Evolutionary conservation across 495 filamentous ascomycete genomes (phyloP), one percentile per base, ranked within the genome.

Genomic region (Tuber borchii): DNA sequence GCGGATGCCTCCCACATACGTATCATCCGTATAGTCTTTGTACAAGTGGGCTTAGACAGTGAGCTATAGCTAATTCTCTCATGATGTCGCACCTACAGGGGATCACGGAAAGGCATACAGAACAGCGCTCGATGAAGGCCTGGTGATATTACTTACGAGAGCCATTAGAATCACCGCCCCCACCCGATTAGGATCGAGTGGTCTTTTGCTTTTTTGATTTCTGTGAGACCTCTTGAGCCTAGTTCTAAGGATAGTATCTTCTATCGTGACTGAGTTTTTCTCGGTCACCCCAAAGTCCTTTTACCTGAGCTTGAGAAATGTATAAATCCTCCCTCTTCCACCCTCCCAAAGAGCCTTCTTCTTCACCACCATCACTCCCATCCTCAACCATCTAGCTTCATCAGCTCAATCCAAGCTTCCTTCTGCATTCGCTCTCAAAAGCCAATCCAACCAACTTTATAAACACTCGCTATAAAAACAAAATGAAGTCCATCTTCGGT

Each of bases 401-500:
- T 31, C 26, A 65, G 34, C 26, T 65, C 56, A 4, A 34, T 26
- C 26, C 10, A 34, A 65, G 56, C 56, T 4, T 0, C 26, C 56
- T 19, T 65, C 26, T 17, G 5, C 56, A 34, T 65, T 65, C 26
- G 4, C 56, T 34, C 17, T 34, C 56, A 34, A 65, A 17, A 65
- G 5, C 26, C 56, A 34, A 65, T 8, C 17, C 56, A 65, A 34
- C 56, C 56, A 34, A 65, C 56, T 65, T 65, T 34, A 65, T 34
- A 65, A 17, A 14, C 56, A 34, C 56, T 65, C 56, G 56, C 56
- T 34, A 65, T 31, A 31, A 65, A 34, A 34, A 19, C 56, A 65
- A 65, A 65, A 65, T 65, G 56, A 65, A 34, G 56, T 22, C 78
- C n/a, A 46, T 79, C 14, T 22, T 80, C 26, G 51, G 69, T 7